Evolutionary conservation across 1,284 basidiomycete species (phyloP), one percentile per base, ranked within the genome.

Genomic region (Tylopilus orsonianus): DNA sequence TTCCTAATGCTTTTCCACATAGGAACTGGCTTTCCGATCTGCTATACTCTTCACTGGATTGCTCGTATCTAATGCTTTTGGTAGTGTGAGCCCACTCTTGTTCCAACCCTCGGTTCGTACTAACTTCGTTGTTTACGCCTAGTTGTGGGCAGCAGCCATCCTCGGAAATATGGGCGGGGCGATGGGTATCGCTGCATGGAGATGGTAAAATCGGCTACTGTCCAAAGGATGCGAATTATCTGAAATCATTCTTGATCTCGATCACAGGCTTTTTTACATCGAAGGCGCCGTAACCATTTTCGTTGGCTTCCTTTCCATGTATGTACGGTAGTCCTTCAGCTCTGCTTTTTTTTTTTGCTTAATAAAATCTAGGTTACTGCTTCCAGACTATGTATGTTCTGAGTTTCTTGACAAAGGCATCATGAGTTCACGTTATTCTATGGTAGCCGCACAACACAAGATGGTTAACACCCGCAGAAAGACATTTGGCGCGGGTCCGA

Each of bases 41-140:
- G 83, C 85, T 0, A 75, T 89, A 46, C 73, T 92, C 3, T 88
- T 83, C 62, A 74, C 75, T 6, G 87, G 87, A 14, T 60, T 82
- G 5, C 69, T 90, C n/a, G 74, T 89, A 41, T 85, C 85, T 0
- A 90, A 88, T 67, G 87, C 88, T 2, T 89, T 90, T 61, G 86
- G 87, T 34, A 72, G 77, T 46, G 82, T 85, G 46, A 63, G 81
- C 57, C 19, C 26, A 37, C n/a, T 27, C n/a, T 1, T 49, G 47
- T 24, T 32, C 8, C 18, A 19, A 13, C 51, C 58, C 18, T n/a
- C n/a, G n/a, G n/a, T n/a, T n/a, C n/a, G n/a, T n/a, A n/a, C n/a
- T n/a, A n/a, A n/a, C n/a, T n/a, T n/a, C n/a, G n/a, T n/a, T n/a
- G n/a, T n/a, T n/a, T n/a, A n/a, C n/a, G n/a, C n/a, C n/a, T n/a